phyloP scores from a whole-genome alignment of 2,329 filamentous ascomycete genomes.

The Stylonectria norvegica region DNA sequence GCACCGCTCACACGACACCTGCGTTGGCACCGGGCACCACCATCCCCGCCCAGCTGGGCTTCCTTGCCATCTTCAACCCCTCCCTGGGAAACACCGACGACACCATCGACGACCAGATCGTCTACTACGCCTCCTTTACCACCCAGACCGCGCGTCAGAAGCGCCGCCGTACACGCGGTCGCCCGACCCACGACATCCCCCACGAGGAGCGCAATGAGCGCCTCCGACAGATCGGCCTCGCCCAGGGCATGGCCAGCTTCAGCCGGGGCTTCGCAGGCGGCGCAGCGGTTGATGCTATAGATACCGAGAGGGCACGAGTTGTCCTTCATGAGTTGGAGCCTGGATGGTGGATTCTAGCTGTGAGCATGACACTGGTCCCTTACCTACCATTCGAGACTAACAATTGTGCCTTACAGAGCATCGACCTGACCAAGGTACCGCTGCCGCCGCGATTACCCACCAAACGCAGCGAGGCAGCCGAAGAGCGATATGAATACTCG shows the following conservation, averaged over 20 bases:
- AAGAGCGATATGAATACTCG: constrained; percentile 70
- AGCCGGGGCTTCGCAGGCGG: constrained; percentile 81
- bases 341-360: constrained; percentile 94
- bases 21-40: constrained; percentile 21
- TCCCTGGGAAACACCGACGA: constrained; percentile 61
- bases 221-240: constrained; percentile 87
- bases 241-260: constrained; percentile 95
- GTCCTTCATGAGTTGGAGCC: constrained; percentile 82
- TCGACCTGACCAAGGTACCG: constrained; percentile 72
- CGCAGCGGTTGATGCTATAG: constrained; percentile 74
- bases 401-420: constrained; percentile 33
- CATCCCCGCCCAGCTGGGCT: constrained; percentile 77
- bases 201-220: constrained; percentile 77
- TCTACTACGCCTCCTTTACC: constrained; percentile 77
- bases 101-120: constrained; percentile 73
- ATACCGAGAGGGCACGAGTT: constrained; percentile 85
- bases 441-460: constrained; percentile 54
- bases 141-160: constrained; percentile 40
- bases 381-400: neutral
- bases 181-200: constrained; percentile 43
- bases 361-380: constrained; percentile 42
- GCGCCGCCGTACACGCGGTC: constrained; percentile 40
- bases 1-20: constrained; percentile 13
- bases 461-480: constrained; percentile 38
- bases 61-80: constrained; percentile 93